phyloP scores from a whole-genome alignment of 1,284 basidiomycete species.

The Leccinum griseonigrum region DNA sequence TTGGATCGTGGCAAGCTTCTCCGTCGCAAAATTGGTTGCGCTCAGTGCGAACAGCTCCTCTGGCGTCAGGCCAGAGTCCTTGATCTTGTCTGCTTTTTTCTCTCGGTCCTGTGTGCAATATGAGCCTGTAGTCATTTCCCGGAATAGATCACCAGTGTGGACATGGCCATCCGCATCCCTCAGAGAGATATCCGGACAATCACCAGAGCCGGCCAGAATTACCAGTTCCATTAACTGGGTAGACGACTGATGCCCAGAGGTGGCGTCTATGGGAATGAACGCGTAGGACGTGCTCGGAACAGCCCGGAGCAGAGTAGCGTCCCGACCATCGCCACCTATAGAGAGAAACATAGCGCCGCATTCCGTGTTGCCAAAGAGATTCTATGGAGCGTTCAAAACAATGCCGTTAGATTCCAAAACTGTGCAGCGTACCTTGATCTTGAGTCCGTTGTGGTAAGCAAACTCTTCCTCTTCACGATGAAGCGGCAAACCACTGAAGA shows the following conservation, averaged over 20 bases:
- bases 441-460: conserved; percentile 56
- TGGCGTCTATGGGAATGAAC: conserved; percentile 51
- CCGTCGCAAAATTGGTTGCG: conserved; percentile 2
- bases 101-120: conserved; percentile 71
- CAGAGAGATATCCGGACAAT: conserved; percentile 63
- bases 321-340: conserved; percentile 42
- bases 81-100: conserved; percentile 86
- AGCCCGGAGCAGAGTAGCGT: conserved; percentile 48
- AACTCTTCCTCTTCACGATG: conserved; percentile 64
- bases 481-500: conserved; percentile 61
- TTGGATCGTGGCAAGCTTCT: too few species aligned
- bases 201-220: conserved; percentile 58
- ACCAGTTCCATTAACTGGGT: conserved; percentile 60
- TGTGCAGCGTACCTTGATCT: conserved; percentile 46
- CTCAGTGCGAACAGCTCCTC: conserved; percentile 91
- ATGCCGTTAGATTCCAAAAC: conserved; percentile 1
- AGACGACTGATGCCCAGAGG: conserved; percentile 47
- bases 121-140: conserved; percentile 49
- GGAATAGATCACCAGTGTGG: conserved; percentile 74
- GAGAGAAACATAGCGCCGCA: conserved; percentile 64
- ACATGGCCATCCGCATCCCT: conserved; percentile 61
- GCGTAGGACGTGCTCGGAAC: conserved; percentile 56
- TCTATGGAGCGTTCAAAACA: conserved; percentile 36
- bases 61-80: conserved; percentile 87
- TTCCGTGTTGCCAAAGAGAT: conserved; percentile 73